phyloP scores from a whole-genome alignment of 208 protist species.

The Wallacemonas sp. region DNA sequence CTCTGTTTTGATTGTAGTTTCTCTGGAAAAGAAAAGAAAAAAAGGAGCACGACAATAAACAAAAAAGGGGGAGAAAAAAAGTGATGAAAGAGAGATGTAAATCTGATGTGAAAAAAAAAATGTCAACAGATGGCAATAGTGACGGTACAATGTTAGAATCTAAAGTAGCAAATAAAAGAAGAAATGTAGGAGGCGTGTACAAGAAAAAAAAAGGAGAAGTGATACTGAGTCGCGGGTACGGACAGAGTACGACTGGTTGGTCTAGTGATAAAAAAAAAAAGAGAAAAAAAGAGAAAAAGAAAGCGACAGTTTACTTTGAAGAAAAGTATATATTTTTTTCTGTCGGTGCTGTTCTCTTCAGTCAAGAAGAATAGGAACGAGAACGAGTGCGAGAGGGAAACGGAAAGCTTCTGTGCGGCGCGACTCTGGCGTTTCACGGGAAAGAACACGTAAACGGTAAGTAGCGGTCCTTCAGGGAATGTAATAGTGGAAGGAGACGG shows the following conservation, averaged over 20 bases:
- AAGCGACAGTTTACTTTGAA: background rate
- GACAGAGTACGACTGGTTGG: too few species aligned
- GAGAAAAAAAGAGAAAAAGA: constrained; percentile 22
- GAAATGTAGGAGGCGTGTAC: background rate
- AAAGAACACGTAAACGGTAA: too few species aligned
- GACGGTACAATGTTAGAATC: too few species aligned
- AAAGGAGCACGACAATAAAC: background rate
- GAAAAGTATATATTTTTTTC: background rate
- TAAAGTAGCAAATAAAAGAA: too few species aligned
- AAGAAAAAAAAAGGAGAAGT: constrained; percentile 19
- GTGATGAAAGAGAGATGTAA: too few species aligned
- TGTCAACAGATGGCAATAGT: too few species aligned
- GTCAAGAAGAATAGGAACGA: background rate
- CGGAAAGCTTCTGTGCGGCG: background rate
- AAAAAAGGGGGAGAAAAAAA: constrained; percentile 20
- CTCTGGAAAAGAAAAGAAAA: background rate
- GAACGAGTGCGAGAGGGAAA: constrained; percentile 6
- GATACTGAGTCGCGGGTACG: too few species aligned
- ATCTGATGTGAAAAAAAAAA: too few species aligned
- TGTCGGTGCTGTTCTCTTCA: background rate
- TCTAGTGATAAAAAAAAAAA: constrained; percentile 11
- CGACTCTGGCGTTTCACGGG: background rate
- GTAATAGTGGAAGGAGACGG: background rate
- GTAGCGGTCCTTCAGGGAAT: background rate
- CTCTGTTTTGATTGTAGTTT: background rate